A percentile compares a stretch with the other conserved stretches of the same genome.
Conservation (phyloP, 352 stramenopile genomes). For the Globisporangium polare region DNA sequence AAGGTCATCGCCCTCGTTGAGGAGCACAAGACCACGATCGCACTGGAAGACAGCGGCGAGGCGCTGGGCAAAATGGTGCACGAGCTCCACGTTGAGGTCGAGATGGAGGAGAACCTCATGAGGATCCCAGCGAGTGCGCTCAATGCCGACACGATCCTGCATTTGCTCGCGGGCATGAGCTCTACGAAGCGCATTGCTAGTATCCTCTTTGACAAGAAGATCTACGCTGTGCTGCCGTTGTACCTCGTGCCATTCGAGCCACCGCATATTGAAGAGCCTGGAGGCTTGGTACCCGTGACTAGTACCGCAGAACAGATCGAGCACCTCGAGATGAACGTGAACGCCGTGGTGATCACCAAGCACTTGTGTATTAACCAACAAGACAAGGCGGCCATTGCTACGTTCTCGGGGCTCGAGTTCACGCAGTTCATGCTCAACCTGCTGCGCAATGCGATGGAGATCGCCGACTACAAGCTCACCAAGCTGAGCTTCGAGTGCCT, state of each 20-base stretch:
- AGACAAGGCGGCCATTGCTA: slow-evolving; percentile 29
- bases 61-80: slow-evolving; percentile 41
- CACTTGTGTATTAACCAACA: slow-evolving; percentile 30
- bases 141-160: slow-evolving; percentile 44
- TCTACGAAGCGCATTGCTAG: slow-evolving; percentile 38
- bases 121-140: slow-evolving; percentile 17
- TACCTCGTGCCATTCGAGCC: slow-evolving; percentile 30
- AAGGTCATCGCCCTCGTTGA: slow-evolving; percentile 50
- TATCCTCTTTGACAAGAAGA: slow-evolving; percentile 54
- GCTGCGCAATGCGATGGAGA: slow-evolving; percentile 22
- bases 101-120: slow-evolving; percentile 22
- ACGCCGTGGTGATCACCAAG: slow-evolving; percentile 18
- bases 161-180: slow-evolving; percentile 34
- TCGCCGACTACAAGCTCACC: not conserved
- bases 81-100: slow-evolving; percentile 29
- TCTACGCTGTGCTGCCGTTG: slow-evolving; percentile 34
- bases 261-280: not conserved
- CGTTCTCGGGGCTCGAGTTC: slow-evolving; percentile 39
- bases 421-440: slow-evolving; percentile 33
- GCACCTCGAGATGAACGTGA: slow-evolving; percentile 18
- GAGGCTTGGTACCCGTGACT: not conserved
- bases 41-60: slow-evolving; percentile 66
- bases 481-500: slow-evolving; percentile 33
- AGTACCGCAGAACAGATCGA: not conserved
- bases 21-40: slow-evolving; percentile 73